These are phyloP conservation scores for Vigna angularis DNA, from an alignment of 306 rosid genomes.

Conservation along the genomic window DNA sequence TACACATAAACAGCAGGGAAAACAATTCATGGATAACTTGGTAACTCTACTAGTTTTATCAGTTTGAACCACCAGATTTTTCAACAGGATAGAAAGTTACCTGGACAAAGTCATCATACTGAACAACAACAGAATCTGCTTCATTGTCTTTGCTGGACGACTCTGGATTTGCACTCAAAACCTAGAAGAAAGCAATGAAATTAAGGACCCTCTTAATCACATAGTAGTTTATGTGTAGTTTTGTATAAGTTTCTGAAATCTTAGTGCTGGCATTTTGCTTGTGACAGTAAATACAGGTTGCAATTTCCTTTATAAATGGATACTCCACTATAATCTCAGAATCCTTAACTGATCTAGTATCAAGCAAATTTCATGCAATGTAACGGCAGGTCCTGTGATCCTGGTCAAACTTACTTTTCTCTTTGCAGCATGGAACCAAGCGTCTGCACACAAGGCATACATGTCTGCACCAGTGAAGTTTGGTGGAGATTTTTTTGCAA, in stretches of 20 bases:
- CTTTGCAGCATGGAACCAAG: slow-evolving; percentile 97
- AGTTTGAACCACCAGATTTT: neutral
- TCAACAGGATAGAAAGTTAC: slow-evolving; percentile 49
- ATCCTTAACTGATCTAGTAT: neutral
- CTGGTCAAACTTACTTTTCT: slow-evolving; percentile 64
- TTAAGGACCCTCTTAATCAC: slow-evolving; percentile 30
- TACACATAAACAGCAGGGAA: slow-evolving; percentile 9
- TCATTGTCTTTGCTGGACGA: slow-evolving; percentile 61
- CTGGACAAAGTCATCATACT: slow-evolving; percentile 76
- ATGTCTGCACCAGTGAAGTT: slow-evolving; percentile 97
- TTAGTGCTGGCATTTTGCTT: neutral
- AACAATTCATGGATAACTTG: slow-evolving; percentile 19
- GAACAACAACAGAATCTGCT: slow-evolving; percentile 68
- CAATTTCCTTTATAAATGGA: slow-evolving; percentile 23
- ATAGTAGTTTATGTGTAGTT: neutral
- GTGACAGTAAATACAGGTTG: slow-evolving; percentile 1
- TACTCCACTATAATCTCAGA: neutral
- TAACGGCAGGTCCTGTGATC: slow-evolving; percentile 4
- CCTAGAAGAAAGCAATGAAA: slow-evolving; percentile 56
- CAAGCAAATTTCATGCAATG: slow-evolving; percentile 31
- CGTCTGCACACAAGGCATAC: slow-evolving; percentile 97
- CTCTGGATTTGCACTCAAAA: slow-evolving; percentile 63
- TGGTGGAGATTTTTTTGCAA: slow-evolving; percentile 84
- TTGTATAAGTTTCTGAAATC: slow-evolving; percentile 6
- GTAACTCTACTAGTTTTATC: neutral